Evolutionary conservation across 2,329 filamentous ascomycete genomes (phyloP).

Genomic region (Lachnellula suecica): DNA sequence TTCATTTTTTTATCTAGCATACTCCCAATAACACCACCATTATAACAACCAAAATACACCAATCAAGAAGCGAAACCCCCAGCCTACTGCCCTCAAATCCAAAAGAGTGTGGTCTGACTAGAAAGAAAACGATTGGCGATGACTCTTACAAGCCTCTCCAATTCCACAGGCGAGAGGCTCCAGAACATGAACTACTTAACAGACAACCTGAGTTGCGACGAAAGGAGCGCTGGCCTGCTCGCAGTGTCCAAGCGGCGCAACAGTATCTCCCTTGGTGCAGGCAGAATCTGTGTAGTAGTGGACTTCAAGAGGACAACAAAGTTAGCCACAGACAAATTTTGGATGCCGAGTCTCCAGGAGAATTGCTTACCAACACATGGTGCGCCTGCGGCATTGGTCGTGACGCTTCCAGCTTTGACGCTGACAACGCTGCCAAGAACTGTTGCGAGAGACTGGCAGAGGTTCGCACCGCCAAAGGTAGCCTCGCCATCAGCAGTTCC

Average conservation of each 20-base stretch:
- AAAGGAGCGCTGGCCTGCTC: slow-evolving; percentile 2
- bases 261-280: slow-evolving; percentile 2
- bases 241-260: neutral
- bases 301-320: neutral
- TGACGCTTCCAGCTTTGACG: neutral
- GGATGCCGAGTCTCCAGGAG: too few species aligned
- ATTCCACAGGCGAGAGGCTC: too few species aligned
- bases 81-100: too few species aligned
- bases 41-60: too few species aligned
- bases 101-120: too few species aligned
- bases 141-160: too few species aligned
- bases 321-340: neutral
- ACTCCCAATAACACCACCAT: too few species aligned
- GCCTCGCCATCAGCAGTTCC: slow-evolving; percentile 1
- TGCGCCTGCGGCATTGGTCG: neutral
- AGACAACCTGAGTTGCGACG: slow-evolving; percentile 3
- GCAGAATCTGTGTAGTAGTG: slow-evolving; percentile 4
- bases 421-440: neutral
- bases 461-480: neutral
- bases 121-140: too few species aligned
- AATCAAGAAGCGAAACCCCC: too few species aligned
- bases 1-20: too few species aligned
- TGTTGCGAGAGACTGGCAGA: neutral
- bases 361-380: neutral
- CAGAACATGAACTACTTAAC: too few species aligned